Conservation (phyloP, 2,329 filamentous ascomycete genomes). For the Claviceps africana region DNA sequence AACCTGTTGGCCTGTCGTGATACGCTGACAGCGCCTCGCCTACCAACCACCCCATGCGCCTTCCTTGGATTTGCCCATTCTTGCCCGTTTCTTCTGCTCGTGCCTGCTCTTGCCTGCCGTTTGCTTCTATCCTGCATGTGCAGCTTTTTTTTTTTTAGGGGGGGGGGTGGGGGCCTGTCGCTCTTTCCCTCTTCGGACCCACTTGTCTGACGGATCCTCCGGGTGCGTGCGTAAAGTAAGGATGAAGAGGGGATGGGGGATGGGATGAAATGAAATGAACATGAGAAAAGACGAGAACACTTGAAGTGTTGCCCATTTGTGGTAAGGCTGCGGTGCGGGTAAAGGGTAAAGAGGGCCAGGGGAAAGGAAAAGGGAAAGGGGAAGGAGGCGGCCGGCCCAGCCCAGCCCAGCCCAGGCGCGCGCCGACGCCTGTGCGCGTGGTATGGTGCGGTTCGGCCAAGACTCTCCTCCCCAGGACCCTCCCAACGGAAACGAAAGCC, state of each 20-base stretch:
- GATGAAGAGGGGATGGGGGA: no score
- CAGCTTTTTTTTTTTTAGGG: no score
- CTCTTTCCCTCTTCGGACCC: background rate
- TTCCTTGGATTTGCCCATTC: background rate
- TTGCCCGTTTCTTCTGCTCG: background rate
- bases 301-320: background rate
- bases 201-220: background rate
- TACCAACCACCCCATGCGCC: background rate
- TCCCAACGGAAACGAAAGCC: background rate
- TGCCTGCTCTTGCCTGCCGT: background rate
- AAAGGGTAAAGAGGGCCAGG: no score
- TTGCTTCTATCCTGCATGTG: background rate
- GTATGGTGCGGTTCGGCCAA: background rate
- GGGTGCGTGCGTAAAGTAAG: no score
- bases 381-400: no score
- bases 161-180: no score
- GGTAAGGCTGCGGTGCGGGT: background rate
- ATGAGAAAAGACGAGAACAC: background rate
- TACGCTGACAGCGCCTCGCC: background rate
- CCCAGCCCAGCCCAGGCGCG: no score
- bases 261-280: background rate
- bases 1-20: background rate
- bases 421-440: background rate
- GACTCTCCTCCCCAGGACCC: background rate
- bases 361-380: no score